Base-by-base conservation (phyloP, 768 basidiomycete genomes). In the Rhodotorula sphaerocarpa region DNA sequence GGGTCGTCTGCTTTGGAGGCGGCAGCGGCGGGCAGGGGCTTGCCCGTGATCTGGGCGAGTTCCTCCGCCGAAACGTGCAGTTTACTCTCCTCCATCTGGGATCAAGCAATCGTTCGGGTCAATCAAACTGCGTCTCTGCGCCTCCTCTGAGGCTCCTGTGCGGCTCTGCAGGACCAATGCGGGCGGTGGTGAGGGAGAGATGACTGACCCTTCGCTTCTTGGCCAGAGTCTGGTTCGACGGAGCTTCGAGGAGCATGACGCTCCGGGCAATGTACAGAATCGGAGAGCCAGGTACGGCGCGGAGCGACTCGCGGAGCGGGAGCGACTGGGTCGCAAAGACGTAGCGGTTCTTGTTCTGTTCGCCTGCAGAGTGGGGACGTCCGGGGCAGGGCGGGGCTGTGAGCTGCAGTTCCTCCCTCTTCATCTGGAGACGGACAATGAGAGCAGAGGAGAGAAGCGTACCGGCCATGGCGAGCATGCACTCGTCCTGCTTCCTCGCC, bases 161-260 rank as follows among this genome's bases (percentile, higher is more conserved):
- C 2, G 23, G 14, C 50, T 45, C 59, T 39, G 58, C 18, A 48
- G 31, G 52, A 28, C 59, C 9, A 41, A n/a, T n/a, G n/a, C n/a
- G n/a, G n/a, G n/a, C n/a, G n/a, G n/a, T n/a, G n/a, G n/a, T n/a
- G n/a, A n/a, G n/a, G n/a, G n/a, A n/a, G n/a, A n/a, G n/a, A n/a
- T n/a, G 41, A 75, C 80, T 59, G 70, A 83, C 87, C 71, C 75
- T 71, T 55, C 80, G 79, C 75, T 96, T 96, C 47, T 79, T 79
- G 55, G 79, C 73, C 16, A 90, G 72, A 2, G 91, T 97, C 5
- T 79, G 79, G 59, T 87, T 83, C 66, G 86, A 88, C 1, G 90
- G 88, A 11, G 90, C 89, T 74, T 93, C 91, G 30, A 97, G 80
- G 25, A 99, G 83, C 82, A 95, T 84, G 16, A 97, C 93, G 2